These are phyloP conservation scores for Canavalia gladiata DNA, from an alignment of 306 rosid species.

Conservation along the genomic window DNA sequence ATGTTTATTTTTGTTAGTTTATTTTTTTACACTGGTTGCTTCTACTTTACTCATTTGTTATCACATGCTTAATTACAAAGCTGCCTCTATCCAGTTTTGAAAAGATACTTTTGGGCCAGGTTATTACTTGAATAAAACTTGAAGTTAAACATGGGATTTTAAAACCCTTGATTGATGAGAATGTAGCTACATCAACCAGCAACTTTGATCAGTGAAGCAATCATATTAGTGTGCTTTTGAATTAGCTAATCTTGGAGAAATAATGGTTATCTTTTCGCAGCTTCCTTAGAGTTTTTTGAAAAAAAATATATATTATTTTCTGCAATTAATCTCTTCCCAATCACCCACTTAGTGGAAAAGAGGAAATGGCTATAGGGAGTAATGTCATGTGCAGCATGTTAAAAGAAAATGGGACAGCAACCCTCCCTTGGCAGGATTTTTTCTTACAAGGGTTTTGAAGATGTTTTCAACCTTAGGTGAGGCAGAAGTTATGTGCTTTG, in stretches of 20 bases:
- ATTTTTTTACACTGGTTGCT: background rate
- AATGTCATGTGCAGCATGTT: background rate
- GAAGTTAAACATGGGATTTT: background rate
- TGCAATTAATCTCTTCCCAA: background rate
- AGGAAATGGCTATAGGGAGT: background rate
- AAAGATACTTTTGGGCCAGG: background rate
- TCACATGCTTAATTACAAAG: background rate
- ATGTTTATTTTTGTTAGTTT: background rate
- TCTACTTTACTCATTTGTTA: background rate
- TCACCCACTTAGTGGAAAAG: background rate
- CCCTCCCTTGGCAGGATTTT: background rate
- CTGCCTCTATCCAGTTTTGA: background rate
- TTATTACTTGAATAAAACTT: background rate
- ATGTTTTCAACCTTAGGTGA: constrained; percentile 18
- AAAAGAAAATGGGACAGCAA: constrained; percentile 1
- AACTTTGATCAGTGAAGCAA: background rate
- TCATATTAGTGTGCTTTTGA: too few species aligned
- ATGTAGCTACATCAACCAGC: background rate
- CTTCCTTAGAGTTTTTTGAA: background rate
- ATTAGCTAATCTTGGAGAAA: too few species aligned
- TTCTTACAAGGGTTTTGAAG: background rate
- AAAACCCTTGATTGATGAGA: background rate
- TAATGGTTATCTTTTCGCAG: background rate
- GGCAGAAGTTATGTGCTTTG: constrained; percentile 17
- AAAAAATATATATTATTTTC: background rate